These are phyloP conservation scores for Aureobasidium subglaciale DNA, from an alignment of 2,329 filamentous ascomycete genomes.

Conservation along the genomic window DNA sequence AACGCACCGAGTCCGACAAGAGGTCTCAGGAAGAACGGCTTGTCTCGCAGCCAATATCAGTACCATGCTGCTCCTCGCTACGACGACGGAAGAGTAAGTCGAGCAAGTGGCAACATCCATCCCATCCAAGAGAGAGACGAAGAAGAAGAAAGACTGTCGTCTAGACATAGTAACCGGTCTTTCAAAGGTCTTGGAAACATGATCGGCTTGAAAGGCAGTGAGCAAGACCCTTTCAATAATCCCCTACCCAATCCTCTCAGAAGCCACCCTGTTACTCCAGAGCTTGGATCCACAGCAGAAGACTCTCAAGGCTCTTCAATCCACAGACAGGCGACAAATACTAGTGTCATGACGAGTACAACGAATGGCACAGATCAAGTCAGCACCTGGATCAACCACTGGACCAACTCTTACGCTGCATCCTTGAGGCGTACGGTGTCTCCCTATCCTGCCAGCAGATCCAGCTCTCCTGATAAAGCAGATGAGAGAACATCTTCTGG, in stretches of 20 bases:
- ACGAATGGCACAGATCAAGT: constrained; percentile 16
- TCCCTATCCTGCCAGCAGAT: constrained; percentile 21
- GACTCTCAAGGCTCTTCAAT: constrained; percentile 17
- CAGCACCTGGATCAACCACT: constrained; percentile 25
- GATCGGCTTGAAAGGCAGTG: constrained; percentile 15
- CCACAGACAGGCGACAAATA: constrained; percentile 22
- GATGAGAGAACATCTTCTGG: constrained; percentile 52
- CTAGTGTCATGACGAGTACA: constrained; percentile 17
- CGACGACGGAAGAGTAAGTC: constrained; percentile 43
- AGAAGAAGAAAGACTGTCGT: constrained; percentile 37
- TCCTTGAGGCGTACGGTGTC: constrained; percentile 2
- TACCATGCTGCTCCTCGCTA: constrained; percentile 36
- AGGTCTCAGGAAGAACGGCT: constrained; percentile 37
- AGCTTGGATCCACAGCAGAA: constrained; percentile 15
- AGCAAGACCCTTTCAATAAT: constrained; percentile 37
- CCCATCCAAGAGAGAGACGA: constrained; percentile 58
- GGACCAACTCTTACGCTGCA: constrained; percentile 15
- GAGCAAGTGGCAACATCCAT: constrained; percentile 50
- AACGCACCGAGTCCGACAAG: constrained; percentile 43
- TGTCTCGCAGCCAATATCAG: constrained; percentile 29
- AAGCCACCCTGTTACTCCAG: constrained; percentile 28
- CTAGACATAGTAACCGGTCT: constrained; percentile 16
- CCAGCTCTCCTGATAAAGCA: constrained; percentile 43
- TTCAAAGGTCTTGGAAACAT: constrained; percentile 20
- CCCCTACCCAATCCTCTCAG: constrained; percentile 30